Base-by-base conservation (phyloP, 805 yeast species). In the Komagataella mondaviorum region DNA sequence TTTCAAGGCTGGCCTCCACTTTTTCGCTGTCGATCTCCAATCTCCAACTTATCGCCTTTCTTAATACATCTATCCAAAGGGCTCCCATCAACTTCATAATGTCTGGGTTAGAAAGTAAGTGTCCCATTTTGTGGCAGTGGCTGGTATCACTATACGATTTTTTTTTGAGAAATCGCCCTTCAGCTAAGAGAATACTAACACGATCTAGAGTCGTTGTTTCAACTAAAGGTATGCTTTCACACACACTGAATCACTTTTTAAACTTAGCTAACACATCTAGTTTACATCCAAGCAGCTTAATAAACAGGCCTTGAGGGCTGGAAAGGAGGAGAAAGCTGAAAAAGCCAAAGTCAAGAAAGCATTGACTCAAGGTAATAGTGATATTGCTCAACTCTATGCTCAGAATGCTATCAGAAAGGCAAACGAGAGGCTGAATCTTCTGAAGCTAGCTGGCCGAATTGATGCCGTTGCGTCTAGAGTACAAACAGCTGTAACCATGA, bases 401-500 rank as follows among this genome's bases (percentile, higher is more conserved):
- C 95, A 90, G 57, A 93, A 90, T 67, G 96, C 98, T 44, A 88
- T 95, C 47, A 77, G 99, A 49, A 93, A 93, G 66, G 76, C 85
- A 48, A 86, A 85, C 59, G 99, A 93, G 65, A 72, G 91, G 55
- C 72, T 91, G 51, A 91, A 85, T 62, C 68, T 93, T 51, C 70
- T 93, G 51, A 75, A 91, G 57, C 71, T 93, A 53, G 85, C 96
- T 0, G 87, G 96, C 0, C 70, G 97, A 53, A 87, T 93, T 18
- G 99, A 93, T 67, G 91, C 98, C 0, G 99, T 93, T 22, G 95
- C 98, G 0, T 84, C 95, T 3, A 71, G 99, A 53, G 96, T 93
- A 2, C 97, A 91, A 60, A 93, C 99, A 0, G 99, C 99, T 0
- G 97, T 93, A 6, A 91, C 98, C 0, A 93, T 93, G 99, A 77